These are phyloP conservation scores for Tolypocladium tropicale DNA, from an alignment of 2,329 filamentous ascomycete genomes.

Conservation along the genomic window DNA sequence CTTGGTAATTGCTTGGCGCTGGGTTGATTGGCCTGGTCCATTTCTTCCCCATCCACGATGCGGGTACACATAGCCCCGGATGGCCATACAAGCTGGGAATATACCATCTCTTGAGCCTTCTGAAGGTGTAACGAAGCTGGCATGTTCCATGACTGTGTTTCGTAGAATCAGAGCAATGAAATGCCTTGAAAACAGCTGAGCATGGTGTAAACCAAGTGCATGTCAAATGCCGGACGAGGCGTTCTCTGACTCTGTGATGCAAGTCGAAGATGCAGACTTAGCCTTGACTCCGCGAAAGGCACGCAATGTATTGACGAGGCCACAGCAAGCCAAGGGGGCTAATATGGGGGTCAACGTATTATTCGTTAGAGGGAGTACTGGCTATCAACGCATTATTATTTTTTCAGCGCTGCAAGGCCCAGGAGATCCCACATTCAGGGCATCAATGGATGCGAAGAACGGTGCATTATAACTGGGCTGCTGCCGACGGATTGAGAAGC, in stretches of 20 bases:
- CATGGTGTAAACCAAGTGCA: neutral
- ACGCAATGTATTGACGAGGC: neutral
- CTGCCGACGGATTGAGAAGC: neutral
- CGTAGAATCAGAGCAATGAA: neutral
- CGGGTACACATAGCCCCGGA: neutral
- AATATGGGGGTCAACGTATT: neutral
- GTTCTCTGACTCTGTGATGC: neutral
- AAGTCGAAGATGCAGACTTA: neutral
- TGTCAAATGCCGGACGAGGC: neutral
- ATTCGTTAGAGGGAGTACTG: neutral
- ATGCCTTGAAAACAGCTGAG: neutral
- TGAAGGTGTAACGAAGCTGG: neutral
- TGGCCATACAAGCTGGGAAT: neutral
- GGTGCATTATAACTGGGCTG: neutral
- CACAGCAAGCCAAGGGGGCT: neutral
- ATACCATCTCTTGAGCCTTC: neutral
- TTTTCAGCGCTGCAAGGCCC: neutral
- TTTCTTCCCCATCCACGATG: neutral
- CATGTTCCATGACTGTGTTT: neutral
- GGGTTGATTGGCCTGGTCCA: neutral
- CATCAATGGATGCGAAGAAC: neutral
- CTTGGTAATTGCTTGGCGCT: neutral
- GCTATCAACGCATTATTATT: neutral
- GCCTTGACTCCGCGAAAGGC: neutral
- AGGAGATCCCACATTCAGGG: neutral